Evolutionary conservation across 371 early-diverging fungal species (phyloP).

Genomic region (Syncephalastrum racemosum): DNA sequence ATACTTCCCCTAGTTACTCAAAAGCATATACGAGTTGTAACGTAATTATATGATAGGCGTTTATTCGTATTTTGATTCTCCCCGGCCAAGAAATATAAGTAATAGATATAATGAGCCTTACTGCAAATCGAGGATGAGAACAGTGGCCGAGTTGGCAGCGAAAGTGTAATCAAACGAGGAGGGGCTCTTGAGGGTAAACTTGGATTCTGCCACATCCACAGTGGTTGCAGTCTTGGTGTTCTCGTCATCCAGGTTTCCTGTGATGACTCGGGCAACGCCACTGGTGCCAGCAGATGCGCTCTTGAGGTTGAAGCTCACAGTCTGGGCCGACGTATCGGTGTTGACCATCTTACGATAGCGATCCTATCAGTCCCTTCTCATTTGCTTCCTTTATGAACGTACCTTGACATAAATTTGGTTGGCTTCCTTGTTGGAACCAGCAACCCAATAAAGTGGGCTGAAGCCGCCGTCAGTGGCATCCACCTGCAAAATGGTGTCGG

Average conservation of each 20-base stretch:
- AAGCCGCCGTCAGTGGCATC: constrained; percentile 21
- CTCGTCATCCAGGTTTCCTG: constrained; percentile 10
- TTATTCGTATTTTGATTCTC: no score
- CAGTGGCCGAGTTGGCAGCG: constrained; percentile 19
- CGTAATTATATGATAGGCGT: no score
- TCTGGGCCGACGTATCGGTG: constrained; percentile 14
- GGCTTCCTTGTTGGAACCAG: constrained; percentile 17
- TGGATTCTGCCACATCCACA: constrained; percentile 10
- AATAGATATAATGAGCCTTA: not conserved
- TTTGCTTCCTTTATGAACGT: not conserved
- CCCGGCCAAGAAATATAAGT: no score
- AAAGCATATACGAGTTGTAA: no score
- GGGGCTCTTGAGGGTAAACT: constrained; percentile 8
- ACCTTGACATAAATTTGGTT: constrained; percentile 23
- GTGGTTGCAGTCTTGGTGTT: constrained; percentile 9
- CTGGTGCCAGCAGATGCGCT: constrained; percentile 12
- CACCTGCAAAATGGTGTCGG: constrained; percentile 24
- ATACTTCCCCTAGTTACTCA: no score
- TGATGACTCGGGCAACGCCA: constrained; percentile 17
- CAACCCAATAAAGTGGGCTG: constrained; percentile 29
- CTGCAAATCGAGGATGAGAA: constrained; percentile 11
- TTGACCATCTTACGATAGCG: constrained; percentile 9
- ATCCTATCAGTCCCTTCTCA: not conserved
- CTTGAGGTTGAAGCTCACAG: constrained; percentile 12
- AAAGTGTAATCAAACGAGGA: constrained; percentile 18